A percentile compares a stretch with the other conserved stretches of the same genome.
Conservation (phyloP, 1,284 basidiomycete species). For the Marasmius tenuissimus region DNA sequence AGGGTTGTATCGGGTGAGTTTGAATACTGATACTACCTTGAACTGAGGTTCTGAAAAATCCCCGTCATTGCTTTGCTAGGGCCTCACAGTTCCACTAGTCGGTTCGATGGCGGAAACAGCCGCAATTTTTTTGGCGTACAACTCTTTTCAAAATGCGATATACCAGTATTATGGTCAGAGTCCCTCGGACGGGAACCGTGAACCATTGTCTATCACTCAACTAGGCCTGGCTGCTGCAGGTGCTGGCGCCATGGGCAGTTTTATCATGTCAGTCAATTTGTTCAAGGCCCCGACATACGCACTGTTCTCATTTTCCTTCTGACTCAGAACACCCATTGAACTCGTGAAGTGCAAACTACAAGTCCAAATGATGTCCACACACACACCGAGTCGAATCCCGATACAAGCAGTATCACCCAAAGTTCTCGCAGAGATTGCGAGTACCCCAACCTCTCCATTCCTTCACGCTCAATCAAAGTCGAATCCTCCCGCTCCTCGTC, state of each 20-base stretch:
- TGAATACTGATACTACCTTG: background rate
- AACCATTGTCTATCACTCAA: constrained; percentile 57
- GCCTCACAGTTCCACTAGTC: constrained; percentile 84
- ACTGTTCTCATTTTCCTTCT: background rate
- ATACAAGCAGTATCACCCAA: constrained; percentile 19
- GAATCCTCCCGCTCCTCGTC: constrained; percentile 22
- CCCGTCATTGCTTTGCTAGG: constrained; percentile 44
- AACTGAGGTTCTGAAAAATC: constrained; percentile 2
- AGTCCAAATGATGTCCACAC: constrained; percentile 66
- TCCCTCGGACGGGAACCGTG: constrained; percentile 30
- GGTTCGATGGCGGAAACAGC: constrained; percentile 94
- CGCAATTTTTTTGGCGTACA: constrained; percentile 82
- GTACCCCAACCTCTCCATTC: constrained; percentile 19
- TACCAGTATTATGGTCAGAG: constrained; percentile 34
- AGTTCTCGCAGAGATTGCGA: constrained; percentile 14
- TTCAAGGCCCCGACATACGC: background rate
- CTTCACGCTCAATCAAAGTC: constrained; percentile 2
- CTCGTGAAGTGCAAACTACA: constrained; percentile 96
- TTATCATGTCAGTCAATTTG: constrained; percentile 65
- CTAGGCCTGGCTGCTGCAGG: constrained; percentile 77
- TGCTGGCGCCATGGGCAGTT: constrained; percentile 81
- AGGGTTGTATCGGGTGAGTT: constrained; percentile 78
- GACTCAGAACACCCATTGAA: constrained; percentile 80
- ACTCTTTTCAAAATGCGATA: constrained; percentile 73
- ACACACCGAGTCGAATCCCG: constrained; percentile 16